Conservation (phyloP, 768 basidiomycete species). For the Rhodotorula babjevae region DNA sequence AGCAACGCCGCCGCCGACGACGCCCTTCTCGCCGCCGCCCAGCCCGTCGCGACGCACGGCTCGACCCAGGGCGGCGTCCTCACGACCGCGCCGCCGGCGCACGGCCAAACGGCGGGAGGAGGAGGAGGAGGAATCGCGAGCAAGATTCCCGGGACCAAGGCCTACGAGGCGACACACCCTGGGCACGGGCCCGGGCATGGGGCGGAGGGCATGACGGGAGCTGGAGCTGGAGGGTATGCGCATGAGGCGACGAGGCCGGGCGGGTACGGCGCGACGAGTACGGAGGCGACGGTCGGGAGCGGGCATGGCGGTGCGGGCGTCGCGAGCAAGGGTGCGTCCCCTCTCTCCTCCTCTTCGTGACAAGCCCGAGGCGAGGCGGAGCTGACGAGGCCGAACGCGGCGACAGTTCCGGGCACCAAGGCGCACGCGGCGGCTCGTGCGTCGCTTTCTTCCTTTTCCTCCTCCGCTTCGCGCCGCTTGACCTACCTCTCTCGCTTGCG, state of each 20-base stretch:
- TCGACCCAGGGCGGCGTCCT: too few relatives aligned
- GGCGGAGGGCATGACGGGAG: too few relatives aligned
- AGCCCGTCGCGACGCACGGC: too few relatives aligned
- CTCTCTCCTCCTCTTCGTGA: background rate
- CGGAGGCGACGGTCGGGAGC: background rate
- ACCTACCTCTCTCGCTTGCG: background rate
- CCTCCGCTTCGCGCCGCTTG: too few relatives aligned
- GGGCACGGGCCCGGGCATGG: too few relatives aligned
- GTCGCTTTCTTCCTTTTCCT: background rate
- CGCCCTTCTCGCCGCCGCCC: too few relatives aligned
- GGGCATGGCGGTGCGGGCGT: background rate
- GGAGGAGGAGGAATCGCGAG: conserved; percentile 7
- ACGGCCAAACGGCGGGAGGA: background rate
- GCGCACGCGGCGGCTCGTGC: conserved; percentile 15
- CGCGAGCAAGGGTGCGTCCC: conserved; percentile 5
- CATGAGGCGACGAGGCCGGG: too few relatives aligned
- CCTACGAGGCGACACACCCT: conserved; percentile 2
- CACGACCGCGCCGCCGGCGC: too few relatives aligned
- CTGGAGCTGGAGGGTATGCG: too few relatives aligned
- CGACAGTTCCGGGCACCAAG: conserved; percentile 15
- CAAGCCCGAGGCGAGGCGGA: too few relatives aligned
- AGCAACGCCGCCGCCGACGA: too few relatives aligned
- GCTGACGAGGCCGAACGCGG: background rate
- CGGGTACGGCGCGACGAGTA: background rate
- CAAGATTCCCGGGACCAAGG: conserved; percentile 7